phyloP scores from a whole-genome alignment of 805 yeast species.

The Nakazawaea ernobii region DNA sequence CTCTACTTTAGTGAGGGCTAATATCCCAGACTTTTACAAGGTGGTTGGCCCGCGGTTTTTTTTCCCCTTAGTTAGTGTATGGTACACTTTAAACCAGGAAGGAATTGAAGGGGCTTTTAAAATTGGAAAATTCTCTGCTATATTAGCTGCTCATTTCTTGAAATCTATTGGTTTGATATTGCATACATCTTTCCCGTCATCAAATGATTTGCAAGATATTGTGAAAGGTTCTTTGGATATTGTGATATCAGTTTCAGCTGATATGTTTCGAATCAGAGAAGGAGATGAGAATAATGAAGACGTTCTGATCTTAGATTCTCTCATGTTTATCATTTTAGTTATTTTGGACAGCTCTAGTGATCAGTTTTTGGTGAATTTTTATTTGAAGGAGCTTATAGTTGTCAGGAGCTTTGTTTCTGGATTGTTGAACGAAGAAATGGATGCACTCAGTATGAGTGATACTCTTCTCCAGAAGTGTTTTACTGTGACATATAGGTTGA shows the following conservation, averaged over 20 bases:
- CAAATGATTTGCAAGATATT: slow-evolving; percentile 49
- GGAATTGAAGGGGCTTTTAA: slow-evolving; percentile 39
- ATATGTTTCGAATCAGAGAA: neutral
- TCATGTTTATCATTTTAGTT: slow-evolving; percentile 10
- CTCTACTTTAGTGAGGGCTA: slow-evolving; percentile 14
- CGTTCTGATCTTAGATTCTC: slow-evolving; percentile 10
- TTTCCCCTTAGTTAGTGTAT: slow-evolving; percentile 48
- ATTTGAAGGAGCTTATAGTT: slow-evolving; percentile 8
- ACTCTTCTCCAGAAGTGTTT: slow-evolving; percentile 1
- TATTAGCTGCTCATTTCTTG: slow-evolving; percentile 53
- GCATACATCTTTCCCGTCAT: slow-evolving; percentile 52
- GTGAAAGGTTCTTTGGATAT: slow-evolving; percentile 42
- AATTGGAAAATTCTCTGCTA: slow-evolving; percentile 47
- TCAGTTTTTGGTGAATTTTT: slow-evolving; percentile 9
- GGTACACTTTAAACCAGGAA: slow-evolving; percentile 33
- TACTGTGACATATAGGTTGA: slow-evolving; percentile 6
- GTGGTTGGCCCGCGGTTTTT: slow-evolving; percentile 40
- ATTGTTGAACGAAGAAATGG: slow-evolving; percentile 5
- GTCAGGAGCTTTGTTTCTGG: slow-evolving; percentile 4
- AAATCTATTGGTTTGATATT: slow-evolving; percentile 53
- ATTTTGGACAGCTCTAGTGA: slow-evolving; percentile 13
- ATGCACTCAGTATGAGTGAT: neutral
- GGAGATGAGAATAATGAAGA: slow-evolving; percentile 8
- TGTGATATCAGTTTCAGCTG: slow-evolving; percentile 10
- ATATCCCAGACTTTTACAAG: slow-evolving; percentile 32